Evolutionary conservation across 176 grass and related monocot species (phyloP), one percentile per base, ranked within the genome.

Genomic region (Bromus sterilis): DNA sequence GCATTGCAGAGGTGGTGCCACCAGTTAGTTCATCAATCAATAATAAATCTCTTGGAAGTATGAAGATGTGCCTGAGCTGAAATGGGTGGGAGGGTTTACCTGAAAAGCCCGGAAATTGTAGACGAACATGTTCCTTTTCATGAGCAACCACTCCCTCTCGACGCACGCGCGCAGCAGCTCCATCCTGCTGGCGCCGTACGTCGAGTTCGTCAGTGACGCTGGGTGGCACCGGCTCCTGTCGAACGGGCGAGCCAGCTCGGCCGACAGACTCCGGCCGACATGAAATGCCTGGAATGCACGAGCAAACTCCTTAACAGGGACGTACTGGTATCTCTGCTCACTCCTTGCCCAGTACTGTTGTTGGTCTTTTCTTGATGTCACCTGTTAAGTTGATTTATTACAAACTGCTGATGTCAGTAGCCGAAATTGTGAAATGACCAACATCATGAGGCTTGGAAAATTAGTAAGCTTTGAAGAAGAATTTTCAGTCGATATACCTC

Each of bases 331-430:
- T 46, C 63, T 78, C 31, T 36, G 46, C 44, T 30, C 2, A 41
- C 34, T 36, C 53, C 56, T n/a, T 44, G 79, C 56, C 86, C 86
- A 91, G 82, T 91, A 91, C 39, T 91, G 86, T 33, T 28, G 37
- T 65, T 91, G 89, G 39, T 91, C 89, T 57, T 91, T 91, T 34
- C 73, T 88, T 51, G 86, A 91, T 64, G 89, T 91, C 53, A 91
- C 89, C 88, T 90, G 51, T 33, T 33, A 77, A 30, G 15, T 85
- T 82, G n/a, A n/a, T n/a, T n/a, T n/a, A n/a, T n/a, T 12, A 29
- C 16, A 21, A 14, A 49, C 11, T 11, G 8, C 34, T 49, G 10
- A 37, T 75, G 41, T 65, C 23, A 75, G 31, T 39, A 53, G 21
- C 48, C 48, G 21, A 53, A 21, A 53, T 53, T 53, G 44, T 53